Base-by-base conservation (phyloP, 2,329 filamentous ascomycete species). In the Colletotrichum agaves region DNA sequence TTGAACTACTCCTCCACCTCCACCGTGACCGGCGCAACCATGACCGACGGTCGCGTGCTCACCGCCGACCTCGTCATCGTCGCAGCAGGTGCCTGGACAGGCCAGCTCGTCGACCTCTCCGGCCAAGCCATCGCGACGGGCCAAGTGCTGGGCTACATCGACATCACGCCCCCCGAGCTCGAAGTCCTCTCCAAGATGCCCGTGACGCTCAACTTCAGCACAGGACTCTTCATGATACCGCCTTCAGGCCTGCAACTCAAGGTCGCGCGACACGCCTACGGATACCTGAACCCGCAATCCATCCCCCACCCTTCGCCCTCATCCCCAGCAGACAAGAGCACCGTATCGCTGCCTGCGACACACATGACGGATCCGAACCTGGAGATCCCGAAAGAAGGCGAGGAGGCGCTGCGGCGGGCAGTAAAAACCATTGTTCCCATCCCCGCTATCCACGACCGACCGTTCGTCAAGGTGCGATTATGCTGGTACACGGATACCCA, bases 81-180 rank as follows among this genome's bases (percentile, higher is more conserved):
- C 2, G 94, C 95, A 0, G 90, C 94, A 0, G 95, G 95, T 15
- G 94, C 95, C 4, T 98, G 95, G 94, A 93, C 92, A 2, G 87
- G 90, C 2, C 85, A 87, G 1, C 84, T 98, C 21, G 81, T 98
- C 63, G 92, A 97, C 77, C 82, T 98, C 1, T 84, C 90, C 52
- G 93, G 93, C 27, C 87, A 92, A 49, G 90, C 90, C 43, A 87
- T 91, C 70, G 92, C 94, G 2, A 97, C 93, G 0, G 95, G 93
- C 13, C 95, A 98, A 74, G 87, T 88, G 0, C 76, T 98, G 27
- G 91, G 87, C 12, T 98, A 97, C 80, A 82, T 97, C 71, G 84
- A 88, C 70, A 85, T 98, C 72, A 91, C 89, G 0, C 81, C 88
- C 15, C 85, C 87, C 5, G 94, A 98, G 78, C 89, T 94, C 78